A percentile compares a stretch with the other conserved stretches of the same genome.
Evolutionary conservation across 2,329 filamentous ascomycete genomes (phyloP).

Genomic region (Bertia moriformis): DNA sequence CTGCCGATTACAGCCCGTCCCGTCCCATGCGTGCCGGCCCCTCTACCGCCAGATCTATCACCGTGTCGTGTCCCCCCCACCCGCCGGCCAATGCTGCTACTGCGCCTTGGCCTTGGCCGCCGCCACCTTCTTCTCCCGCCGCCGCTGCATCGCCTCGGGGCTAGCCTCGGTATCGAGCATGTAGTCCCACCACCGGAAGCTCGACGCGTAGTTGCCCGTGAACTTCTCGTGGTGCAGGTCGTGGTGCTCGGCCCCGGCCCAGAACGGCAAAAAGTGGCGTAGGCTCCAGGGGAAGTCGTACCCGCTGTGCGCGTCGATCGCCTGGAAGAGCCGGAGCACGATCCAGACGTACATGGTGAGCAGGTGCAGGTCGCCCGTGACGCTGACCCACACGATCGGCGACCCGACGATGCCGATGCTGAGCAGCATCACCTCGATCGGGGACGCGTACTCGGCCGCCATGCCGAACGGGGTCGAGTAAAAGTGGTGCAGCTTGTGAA

Average conservation of each 20-base stretch:
- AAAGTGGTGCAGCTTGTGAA: constrained; percentile 98
- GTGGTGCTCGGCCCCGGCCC: constrained; percentile 93
- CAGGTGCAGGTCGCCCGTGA: constrained; percentile 82
- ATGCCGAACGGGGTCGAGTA: constrained; percentile 96
- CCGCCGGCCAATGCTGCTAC: constrained; percentile 60
- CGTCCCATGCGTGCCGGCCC: background rate
- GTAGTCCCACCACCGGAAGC: constrained; percentile 99
- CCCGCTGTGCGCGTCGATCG: constrained; percentile 91
- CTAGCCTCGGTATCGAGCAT: constrained; percentile 84
- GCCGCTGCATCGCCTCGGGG: constrained; percentile 69
- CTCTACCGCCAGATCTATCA: background rate
- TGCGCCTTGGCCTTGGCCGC: constrained; percentile 47
- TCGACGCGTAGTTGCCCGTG: constrained; percentile 93
- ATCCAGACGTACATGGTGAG: constrained; percentile 99
- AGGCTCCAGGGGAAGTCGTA: constrained; percentile 98
- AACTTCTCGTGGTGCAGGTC: constrained; percentile 97
- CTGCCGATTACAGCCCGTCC: too few relatives aligned
- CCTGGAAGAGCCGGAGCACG: constrained; percentile 80
- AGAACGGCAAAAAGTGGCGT: constrained; percentile 91
- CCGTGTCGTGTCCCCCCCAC: constrained; percentile 4
- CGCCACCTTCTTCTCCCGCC: constrained; percentile 63
- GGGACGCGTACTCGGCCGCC: constrained; percentile 92
- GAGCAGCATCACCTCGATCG: constrained; percentile 90
- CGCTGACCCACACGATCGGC: constrained; percentile 68
- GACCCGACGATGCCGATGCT: constrained; percentile 72